Base-by-base conservation (phyloP, 1,284 basidiomycete genomes). In the Heterobasidion irregulare region DNA sequence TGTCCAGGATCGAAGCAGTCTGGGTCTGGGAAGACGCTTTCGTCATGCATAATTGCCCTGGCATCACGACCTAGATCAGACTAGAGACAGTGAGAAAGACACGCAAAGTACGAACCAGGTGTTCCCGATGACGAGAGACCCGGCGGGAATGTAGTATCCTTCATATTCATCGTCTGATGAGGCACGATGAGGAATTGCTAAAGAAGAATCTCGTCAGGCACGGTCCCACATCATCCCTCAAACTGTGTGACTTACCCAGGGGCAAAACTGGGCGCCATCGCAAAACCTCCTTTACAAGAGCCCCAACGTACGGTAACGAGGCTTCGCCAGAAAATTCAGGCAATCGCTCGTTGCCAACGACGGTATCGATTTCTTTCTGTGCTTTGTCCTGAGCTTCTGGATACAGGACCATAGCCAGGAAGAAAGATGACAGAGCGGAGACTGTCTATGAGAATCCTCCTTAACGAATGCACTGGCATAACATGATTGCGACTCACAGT, bases 81-180 rank as follows among this genome's bases (percentile, higher is more conserved):
- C 9, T 13, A 26, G 34, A 4, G 13, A 16, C 26, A 26, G 26
- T 10, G 13, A 43, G 44, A 19, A 3, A 13, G 41, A 16, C n/a
- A 2, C 7, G 6, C 5, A 34, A 44, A 8, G 7, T 8, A 16
- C 54, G 18, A 56, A 70, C 70, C 65, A 71, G 4, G 55, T 56
- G 58, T 72, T 72, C 2, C 61, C 57, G 13, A 69, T 60, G 9
- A 73, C 60, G 35, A 70, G 63, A 3, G 69, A 66, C 12, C 68
- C 70, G n/a, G 62, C 62, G 2, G 72, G 72, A 6, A 75, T 64
- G 15, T 62, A 58, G 56, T 71, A 72, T 3, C 70, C 72, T n/a
- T 68, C 61, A 53, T 72, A 74, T 15, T 65, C 63, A 45, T 72
- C 71, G 13, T 72, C 71, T 9, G 60, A 58, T 7, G 59, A 55